These are phyloP conservation scores for Pisolithus tinctorius DNA, from an alignment of 768 basidiomycete species.

Conservation along the genomic window DNA sequence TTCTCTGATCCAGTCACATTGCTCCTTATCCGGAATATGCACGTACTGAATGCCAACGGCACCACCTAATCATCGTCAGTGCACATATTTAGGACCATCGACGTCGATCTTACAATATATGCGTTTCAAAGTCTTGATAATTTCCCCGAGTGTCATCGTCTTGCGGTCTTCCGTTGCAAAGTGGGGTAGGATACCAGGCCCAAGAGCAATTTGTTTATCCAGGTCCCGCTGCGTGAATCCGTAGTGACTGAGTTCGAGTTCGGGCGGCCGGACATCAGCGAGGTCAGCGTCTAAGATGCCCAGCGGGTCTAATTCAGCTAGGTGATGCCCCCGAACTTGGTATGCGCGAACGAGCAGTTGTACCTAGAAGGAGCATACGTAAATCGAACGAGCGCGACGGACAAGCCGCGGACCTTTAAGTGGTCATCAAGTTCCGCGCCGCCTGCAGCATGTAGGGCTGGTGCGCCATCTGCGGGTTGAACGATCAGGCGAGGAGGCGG, in stretches of 20 bases:
- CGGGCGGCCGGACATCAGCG: constrained; percentile 69
- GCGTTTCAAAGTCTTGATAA: constrained; percentile 82
- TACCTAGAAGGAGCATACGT: constrained; percentile 44
- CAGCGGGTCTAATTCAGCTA: constrained; percentile 93
- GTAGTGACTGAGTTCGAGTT: constrained; percentile 90
- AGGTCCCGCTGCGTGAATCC: constrained; percentile 93
- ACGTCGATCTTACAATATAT: constrained; percentile 76
- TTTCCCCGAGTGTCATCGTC: constrained; percentile 85
- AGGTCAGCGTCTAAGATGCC: constrained; percentile 90
- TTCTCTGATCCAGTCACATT: constrained; percentile 99
- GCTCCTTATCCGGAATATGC: constrained; percentile 96
- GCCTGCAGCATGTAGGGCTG: constrained; percentile 59
- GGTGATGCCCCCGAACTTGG: constrained; percentile 97
- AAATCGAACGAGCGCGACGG: background rate
- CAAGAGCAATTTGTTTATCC: constrained; percentile 89
- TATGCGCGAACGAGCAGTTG: constrained; percentile 98
- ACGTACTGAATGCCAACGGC: constrained; percentile 86
- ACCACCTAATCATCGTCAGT: constrained; percentile 47
- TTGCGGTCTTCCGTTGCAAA: constrained; percentile 83
- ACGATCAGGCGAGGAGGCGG: constrained; percentile 73
- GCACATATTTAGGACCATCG: background rate
- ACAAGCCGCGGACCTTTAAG: constrained; percentile 58
- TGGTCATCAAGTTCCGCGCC: constrained; percentile 87
- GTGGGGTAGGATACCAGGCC: constrained; percentile 93
- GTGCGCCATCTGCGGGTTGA: constrained; percentile 71